Conservation (phyloP, 257 asterid species). For the Mitragyna speciosa region DNA sequence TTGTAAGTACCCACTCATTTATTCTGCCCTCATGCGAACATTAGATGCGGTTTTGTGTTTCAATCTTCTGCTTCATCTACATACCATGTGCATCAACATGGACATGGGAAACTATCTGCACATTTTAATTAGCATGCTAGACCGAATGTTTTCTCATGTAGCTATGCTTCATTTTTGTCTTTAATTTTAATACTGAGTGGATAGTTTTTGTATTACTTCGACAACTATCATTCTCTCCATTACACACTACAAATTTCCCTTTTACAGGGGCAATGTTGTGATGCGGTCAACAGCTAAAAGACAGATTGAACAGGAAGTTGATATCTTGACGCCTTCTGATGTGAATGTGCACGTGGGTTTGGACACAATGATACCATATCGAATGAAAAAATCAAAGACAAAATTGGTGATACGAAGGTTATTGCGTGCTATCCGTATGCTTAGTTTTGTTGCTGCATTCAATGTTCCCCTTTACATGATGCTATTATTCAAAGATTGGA, state of each 20-base stretch:
- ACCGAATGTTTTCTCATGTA: neutral
- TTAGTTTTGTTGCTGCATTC: slow-evolving; percentile 60
- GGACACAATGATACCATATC: slow-evolving; percentile 28
- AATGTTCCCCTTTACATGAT: slow-evolving; percentile 79
- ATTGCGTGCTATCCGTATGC: slow-evolving; percentile 45
- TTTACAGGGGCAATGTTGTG: slow-evolving; percentile 74
- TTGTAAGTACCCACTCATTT: no score
- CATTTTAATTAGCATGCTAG: neutral
- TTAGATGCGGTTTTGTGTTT: neutral
- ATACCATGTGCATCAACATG: neutral
- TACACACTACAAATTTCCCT: neutral
- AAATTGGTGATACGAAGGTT: slow-evolving; percentile 59
- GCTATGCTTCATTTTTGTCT: neutral
- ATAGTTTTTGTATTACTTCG: neutral
- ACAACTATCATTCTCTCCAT: neutral
- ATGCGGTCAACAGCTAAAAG: slow-evolving; percentile 66
- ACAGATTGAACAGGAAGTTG: slow-evolving; percentile 42
- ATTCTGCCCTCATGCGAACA: no score
- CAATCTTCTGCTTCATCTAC: neutral
- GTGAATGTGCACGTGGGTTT: slow-evolving; percentile 44
- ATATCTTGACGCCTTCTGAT: slow-evolving; percentile 31
- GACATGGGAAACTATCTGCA: neutral
- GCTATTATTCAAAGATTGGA: slow-evolving; percentile 90
- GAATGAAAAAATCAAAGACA: slow-evolving; percentile 49
- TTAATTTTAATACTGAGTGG: neutral